phyloP scores from a whole-genome alignment of 164 flowering plant genomes.

The Vitis amurensis region DNA sequence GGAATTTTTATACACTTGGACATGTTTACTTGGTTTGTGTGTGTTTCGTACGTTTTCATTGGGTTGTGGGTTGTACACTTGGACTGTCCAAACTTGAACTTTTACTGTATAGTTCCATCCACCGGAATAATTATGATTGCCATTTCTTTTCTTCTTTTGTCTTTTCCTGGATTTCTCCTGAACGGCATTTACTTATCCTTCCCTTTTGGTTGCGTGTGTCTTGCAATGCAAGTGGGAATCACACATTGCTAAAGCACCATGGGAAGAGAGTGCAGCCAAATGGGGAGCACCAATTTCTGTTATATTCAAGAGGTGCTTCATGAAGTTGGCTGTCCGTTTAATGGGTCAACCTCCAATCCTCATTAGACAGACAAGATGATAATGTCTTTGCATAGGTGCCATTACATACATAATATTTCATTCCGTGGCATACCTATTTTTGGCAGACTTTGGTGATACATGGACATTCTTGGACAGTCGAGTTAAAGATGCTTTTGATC shows the following conservation, averaged over 20 bases:
- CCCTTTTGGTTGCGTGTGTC: not conserved
- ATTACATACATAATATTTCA: not conserved
- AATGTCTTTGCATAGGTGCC: not conserved
- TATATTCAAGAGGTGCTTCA: not conserved
- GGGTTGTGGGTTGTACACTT: not conserved
- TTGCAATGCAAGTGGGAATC: not conserved
- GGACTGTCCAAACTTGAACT: too few relatives aligned
- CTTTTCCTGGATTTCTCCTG: not conserved
- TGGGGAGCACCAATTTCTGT: not conserved
- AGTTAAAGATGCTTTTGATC: constrained; percentile 81
- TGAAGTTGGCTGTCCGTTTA: not conserved
- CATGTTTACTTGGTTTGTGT: too few relatives aligned
- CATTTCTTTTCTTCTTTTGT: too few relatives aligned
- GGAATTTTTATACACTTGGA: not conserved
- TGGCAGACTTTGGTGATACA: constrained; percentile 77
- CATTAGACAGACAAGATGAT: too few relatives aligned
- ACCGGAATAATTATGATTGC: too few relatives aligned
- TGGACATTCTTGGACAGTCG: constrained; percentile 78
- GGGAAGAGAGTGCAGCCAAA: not conserved
- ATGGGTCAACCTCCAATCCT: not conserved
- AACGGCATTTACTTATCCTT: not conserved
- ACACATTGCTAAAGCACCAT: not conserved
- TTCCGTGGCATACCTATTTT: not conserved
- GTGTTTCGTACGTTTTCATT: not conserved
- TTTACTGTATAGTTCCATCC: too few relatives aligned